phyloP scores from a whole-genome alignment of 257 asterid species.

The Nicotiana noctiflora region DNA sequence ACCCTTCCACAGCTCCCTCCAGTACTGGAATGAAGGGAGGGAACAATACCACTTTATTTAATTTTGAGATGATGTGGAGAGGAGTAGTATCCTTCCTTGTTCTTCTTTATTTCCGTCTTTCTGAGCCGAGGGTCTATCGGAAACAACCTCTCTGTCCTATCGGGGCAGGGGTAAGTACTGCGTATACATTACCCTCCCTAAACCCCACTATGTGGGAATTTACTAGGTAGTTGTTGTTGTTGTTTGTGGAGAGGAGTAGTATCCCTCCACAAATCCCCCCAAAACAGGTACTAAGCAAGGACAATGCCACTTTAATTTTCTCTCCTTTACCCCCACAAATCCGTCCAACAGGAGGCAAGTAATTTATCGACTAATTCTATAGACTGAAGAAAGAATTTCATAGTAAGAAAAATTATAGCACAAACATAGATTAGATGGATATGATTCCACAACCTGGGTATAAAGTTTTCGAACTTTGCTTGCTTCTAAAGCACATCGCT shows the following conservation, averaged over 20 bases:
- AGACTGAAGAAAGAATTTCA: background rate
- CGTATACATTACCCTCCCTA: too few species aligned
- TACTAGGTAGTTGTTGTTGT: too few species aligned
- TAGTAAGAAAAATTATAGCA: background rate
- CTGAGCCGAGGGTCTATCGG: too few species aligned
- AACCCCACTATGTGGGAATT: too few species aligned
- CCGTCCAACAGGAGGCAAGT: background rate
- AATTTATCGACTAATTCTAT: background rate
- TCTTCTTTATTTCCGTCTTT: too few species aligned
- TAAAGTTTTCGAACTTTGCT: constrained; percentile 43
- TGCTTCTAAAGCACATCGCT: constrained; percentile 90
- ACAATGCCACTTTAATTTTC: background rate
- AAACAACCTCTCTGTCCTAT: too few species aligned
- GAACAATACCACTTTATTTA: background rate
- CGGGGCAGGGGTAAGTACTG: too few species aligned
- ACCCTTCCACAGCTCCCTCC: background rate
- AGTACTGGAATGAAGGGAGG: background rate
- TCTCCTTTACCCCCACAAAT: background rate
- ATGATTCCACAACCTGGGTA: constrained; percentile 52
- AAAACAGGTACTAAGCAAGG: background rate
- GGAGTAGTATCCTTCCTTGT: background rate
- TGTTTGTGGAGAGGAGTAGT: background rate
- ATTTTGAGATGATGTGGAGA: background rate
- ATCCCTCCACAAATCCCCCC: background rate
- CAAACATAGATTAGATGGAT: background rate